Conservation (phyloP, 139 green algal species). For the Volvox africanus region DNA sequence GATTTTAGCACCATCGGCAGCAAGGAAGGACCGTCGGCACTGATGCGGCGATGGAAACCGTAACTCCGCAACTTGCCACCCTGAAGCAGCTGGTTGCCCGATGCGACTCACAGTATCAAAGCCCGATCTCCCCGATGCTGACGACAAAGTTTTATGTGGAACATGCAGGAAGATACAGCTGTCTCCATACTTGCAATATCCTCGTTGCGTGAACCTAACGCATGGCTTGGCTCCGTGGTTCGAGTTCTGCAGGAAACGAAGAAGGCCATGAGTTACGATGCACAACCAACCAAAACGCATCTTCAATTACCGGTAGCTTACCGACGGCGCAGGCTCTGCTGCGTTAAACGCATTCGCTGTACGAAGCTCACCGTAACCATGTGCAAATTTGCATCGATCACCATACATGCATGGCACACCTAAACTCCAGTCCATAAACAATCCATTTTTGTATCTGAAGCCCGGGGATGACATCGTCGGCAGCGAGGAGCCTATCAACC, state of each 20-base stretch:
- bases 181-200: conserved; percentile 3
- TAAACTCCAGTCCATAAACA: neutral
- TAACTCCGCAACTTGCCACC: too few species aligned
- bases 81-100: too few species aligned
- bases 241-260: neutral
- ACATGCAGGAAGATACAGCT: neutral
- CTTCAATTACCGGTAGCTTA: neutral
- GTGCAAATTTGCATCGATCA: neutral
- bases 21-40: too few species aligned
- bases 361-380: neutral
- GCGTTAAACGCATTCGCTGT: too few species aligned
- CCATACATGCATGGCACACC: neutral
- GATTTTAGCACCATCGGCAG: too few species aligned
- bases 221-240: neutral
- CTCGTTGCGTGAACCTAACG: neutral
- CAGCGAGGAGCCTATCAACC: too few species aligned
- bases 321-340: neutral
- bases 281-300: neutral
- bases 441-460: neutral
- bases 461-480: too few species aligned
- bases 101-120: neutral
- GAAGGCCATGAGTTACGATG: neutral
- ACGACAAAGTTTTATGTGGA: neutral
- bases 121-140: neutral
- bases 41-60: too few species aligned